phyloP scores from a whole-genome alignment of 441 rosid genomes.

The Biscutella laevigata region DNA sequence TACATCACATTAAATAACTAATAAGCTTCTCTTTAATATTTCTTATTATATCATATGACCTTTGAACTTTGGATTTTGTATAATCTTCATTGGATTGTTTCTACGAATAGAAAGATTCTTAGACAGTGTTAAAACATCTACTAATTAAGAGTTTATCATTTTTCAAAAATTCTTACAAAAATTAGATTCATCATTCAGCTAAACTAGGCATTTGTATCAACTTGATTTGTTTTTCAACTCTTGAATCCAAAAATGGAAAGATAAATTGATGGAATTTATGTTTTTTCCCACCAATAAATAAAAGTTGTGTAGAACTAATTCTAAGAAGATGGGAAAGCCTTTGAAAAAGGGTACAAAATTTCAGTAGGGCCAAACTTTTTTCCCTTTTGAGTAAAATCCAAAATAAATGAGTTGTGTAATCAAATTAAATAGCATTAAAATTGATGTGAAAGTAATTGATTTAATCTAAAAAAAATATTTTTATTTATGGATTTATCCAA shows the following conservation, averaged over 20 bases:
- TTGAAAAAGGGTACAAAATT: constrained; percentile 16
- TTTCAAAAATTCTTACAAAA: too few relatives aligned
- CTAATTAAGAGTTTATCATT: constrained; percentile 11
- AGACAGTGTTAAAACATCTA: constrained; percentile 10
- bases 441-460: constrained; percentile 5
- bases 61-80: constrained; percentile 3
- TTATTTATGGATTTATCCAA: constrained; percentile 13
- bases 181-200: constrained; percentile 18
- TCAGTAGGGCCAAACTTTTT: constrained; percentile 23
- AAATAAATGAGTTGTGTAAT: constrained; percentile 16
- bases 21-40: constrained; percentile 2
- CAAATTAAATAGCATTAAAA: constrained; percentile 6
- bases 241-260: constrained; percentile 21
- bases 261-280: constrained; percentile 8
- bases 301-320: not conserved
- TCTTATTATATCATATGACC: constrained; percentile 10
- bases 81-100: constrained; percentile 14
- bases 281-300: constrained; percentile 14
- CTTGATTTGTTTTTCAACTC: constrained; percentile 18
- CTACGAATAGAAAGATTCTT: constrained; percentile 11
- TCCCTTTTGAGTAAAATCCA: constrained; percentile 23
- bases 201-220: constrained; percentile 12
- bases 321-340: too few relatives aligned
- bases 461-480: not conserved
- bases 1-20: constrained; percentile 8